Evolutionary conservation across 2,329 filamentous ascomycete genomes (phyloP).

Genomic region (Microsporum canis): DNA sequence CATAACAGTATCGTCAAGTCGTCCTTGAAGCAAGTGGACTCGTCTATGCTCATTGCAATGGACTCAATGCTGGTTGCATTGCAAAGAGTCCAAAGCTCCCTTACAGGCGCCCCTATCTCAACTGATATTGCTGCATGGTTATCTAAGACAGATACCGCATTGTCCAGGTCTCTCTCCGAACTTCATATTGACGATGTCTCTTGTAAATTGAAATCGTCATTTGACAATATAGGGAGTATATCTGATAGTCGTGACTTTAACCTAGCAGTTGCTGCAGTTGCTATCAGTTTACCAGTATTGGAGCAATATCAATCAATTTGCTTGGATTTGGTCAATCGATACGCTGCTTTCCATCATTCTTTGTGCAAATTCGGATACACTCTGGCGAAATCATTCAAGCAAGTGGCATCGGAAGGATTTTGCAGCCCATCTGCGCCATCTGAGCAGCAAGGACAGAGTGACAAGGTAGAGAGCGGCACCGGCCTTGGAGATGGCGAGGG

Average conservation of each 20-base stretch:
- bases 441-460: conserved; percentile 55
- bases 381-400: conserved; percentile 64
- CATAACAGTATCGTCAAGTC: conserved; percentile 8
- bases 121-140: conserved; percentile 55
- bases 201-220: conserved; percentile 32
- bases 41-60: conserved; percentile 51
- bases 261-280: conserved; percentile 47
- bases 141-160: conserved; percentile 43
- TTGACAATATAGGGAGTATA: conserved; percentile 37
- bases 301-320: conserved; percentile 59
- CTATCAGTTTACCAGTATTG: conserved; percentile 57
- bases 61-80: conserved; percentile 70
- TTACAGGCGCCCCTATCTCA: conserved; percentile 45
- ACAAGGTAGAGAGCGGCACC: conserved; percentile 80
- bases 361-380: conserved; percentile 64
- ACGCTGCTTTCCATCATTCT: conserved; percentile 55
- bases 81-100: conserved; percentile 54
- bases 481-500: conserved; percentile 92
- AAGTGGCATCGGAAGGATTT: conserved; percentile 75
- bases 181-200: conserved; percentile 50
- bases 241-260: conserved; percentile 34
- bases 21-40: conserved; percentile 41
- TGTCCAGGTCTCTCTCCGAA: conserved; percentile 45
- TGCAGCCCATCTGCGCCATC: conserved; percentile 79
- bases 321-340: conserved; percentile 46